A percentile compares a stretch with the other conserved stretches of the same genome.
These are phyloP conservation scores for Alternaria arbusti DNA, from an alignment of 2,329 filamentous ascomycete species.

Conservation along the genomic window DNA sequence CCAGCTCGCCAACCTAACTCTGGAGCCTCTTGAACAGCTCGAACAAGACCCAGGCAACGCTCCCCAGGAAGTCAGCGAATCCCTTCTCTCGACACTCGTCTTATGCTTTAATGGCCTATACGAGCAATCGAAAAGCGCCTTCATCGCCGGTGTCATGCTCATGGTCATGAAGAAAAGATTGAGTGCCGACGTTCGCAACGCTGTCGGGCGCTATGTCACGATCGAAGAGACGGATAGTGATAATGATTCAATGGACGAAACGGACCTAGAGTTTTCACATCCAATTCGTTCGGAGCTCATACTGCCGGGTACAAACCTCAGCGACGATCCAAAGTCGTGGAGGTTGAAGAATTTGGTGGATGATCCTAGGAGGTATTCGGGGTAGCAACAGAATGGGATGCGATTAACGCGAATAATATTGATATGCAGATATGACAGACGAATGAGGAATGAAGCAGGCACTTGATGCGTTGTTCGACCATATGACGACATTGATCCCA, in stretches of 20 bases:
- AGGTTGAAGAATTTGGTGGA: constrained; percentile 1
- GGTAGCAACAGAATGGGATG: not conserved
- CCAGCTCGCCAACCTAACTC: constrained; percentile 11
- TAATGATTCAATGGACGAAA: not conserved
- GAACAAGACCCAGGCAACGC: not conserved
- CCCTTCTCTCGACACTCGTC: constrained; percentile 19
- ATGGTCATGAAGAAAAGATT: constrained; percentile 3
- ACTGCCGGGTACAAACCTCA: constrained; percentile 1
- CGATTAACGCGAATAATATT: not conserved
- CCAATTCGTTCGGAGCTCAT: constrained; percentile 1
- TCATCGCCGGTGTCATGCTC: constrained; percentile 3
- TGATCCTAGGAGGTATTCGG: not conserved
- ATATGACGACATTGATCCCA: not conserved
- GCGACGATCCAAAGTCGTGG: not conserved
- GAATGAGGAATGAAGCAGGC: not conserved
- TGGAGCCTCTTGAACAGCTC: constrained; percentile 2
- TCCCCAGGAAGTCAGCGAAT: not conserved
- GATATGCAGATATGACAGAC: not conserved
- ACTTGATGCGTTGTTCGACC: not conserved
- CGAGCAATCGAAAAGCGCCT: constrained; percentile 9
- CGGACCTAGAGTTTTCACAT: not conserved
- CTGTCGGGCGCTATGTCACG: not conserved
- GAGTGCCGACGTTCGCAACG: not conserved
- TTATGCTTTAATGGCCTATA: constrained; percentile 14
- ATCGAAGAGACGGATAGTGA: not conserved